A percentile compares a stretch with the other conserved stretches of the same genome.
Conservation (phyloP, 768 basidiomycete genomes). For the Asterophora parasitica region DNA sequence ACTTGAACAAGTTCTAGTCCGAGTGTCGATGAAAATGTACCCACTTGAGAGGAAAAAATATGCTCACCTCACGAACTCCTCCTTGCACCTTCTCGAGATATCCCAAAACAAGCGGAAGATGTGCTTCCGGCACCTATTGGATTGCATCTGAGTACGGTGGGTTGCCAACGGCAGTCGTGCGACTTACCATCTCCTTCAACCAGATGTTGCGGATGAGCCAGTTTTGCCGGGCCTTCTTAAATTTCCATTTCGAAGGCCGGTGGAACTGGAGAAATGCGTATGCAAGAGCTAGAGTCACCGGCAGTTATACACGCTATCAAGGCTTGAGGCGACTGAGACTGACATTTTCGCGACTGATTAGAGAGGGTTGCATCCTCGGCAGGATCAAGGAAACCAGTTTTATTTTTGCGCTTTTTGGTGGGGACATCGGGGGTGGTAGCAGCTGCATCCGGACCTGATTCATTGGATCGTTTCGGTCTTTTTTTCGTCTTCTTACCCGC, state of each 20-base stretch:
- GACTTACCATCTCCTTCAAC: slow-evolving; percentile 41
- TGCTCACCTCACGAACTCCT: slow-evolving; percentile 37
- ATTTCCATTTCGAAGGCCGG: slow-evolving; percentile 56
- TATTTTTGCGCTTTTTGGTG: slow-evolving; percentile 37
- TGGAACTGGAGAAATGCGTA: slow-evolving; percentile 56
- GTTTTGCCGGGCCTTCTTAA: slow-evolving; percentile 70
- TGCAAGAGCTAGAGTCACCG: slow-evolving; percentile 29
- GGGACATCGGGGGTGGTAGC: slow-evolving; percentile 5
- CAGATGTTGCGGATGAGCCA: slow-evolving; percentile 68
- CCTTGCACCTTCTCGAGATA: slow-evolving; percentile 49
- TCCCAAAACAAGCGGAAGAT: slow-evolving; percentile 37
- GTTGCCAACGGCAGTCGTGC: slow-evolving; percentile 5
- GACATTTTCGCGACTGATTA: slow-evolving; percentile 40
- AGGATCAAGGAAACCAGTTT: slow-evolving; percentile 41
- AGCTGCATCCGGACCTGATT: slow-evolving; percentile 1
- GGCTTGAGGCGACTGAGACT: slow-evolving; percentile 2
- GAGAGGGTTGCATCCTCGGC: slow-evolving; percentile 31
- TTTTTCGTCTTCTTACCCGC: slow-evolving; percentile 18
- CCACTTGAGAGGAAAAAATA: not conserved
- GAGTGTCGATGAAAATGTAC: not conserved
- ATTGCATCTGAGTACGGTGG: not conserved
- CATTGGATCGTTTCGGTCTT: slow-evolving; percentile 9
- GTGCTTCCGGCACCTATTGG: slow-evolving; percentile 46
- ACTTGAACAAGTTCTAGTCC: slow-evolving; percentile 13
- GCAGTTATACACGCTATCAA: not conserved